Evolutionary conservation across 768 basidiomycete species (phyloP).

Genomic region (Xerocomus spinulosus): DNA sequence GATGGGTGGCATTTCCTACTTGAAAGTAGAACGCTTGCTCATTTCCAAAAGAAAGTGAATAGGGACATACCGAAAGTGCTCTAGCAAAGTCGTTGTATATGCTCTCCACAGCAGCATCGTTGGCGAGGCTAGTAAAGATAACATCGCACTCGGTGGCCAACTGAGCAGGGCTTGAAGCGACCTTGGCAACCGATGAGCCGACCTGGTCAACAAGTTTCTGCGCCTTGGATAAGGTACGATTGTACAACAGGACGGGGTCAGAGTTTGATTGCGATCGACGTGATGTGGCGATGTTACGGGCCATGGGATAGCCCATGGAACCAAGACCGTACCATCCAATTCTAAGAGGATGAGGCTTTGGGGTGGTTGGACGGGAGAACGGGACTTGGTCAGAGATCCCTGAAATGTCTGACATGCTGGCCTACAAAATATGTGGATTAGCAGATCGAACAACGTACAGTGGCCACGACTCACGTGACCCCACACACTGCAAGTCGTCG

Average conservation of each 20-base stretch:
- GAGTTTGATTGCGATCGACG: constrained; percentile 35
- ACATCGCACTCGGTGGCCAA: constrained; percentile 67
- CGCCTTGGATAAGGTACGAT: constrained; percentile 61
- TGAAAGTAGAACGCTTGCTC: constrained; percentile 1
- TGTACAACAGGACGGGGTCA: constrained; percentile 67
- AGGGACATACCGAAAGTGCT: constrained; percentile 50
- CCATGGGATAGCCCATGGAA: constrained; percentile 74
- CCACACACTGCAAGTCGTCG: background rate
- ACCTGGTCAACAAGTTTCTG: constrained; percentile 54
- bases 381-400: constrained; percentile 29
- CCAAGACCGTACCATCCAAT: constrained; percentile 51
- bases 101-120: constrained; percentile 63
- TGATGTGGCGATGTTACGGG: constrained; percentile 67
- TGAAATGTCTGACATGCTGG: constrained; percentile 1
- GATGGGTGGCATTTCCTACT: constrained; percentile 38
- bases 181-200: constrained; percentile 46
- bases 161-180: constrained; percentile 55
- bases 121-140: constrained; percentile 68
- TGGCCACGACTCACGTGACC: constrained; percentile 14
- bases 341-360: constrained; percentile 34
- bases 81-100: constrained; percentile 59
- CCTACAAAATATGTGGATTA: background rate
- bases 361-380: constrained; percentile 60
- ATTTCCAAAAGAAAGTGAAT: background rate
- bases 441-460: constrained; percentile 3